Evolutionary conservation across 768 basidiomycete genomes (phyloP), one percentile per base, ranked within the genome.

Genomic region (Calocera cornea): DNA sequence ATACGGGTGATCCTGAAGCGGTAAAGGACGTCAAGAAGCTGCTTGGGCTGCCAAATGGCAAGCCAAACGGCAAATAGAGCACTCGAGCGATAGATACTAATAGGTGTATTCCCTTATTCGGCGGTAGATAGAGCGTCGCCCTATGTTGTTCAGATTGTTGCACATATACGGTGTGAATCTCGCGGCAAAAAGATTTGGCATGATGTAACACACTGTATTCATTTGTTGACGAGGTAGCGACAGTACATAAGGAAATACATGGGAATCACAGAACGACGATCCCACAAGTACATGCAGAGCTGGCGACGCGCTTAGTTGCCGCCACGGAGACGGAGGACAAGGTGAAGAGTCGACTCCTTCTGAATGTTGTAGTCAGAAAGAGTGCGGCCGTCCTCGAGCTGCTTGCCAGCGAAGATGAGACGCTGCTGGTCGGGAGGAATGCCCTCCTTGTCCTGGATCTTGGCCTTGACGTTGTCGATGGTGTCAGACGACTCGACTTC

Each of bases 401-500:
- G 80, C 75, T 80, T 80, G 41, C 80, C 80, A 66, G 79, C 80
- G 70, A 81, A 81, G 69, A 81, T 81, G 54, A 82, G 71, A 40
- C 80, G 75, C 71, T 64, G 64, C 64, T 40, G 64, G 64, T 64
- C 64, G 34, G 64, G 64, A 34, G 64, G 64, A 27, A 64, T 64
- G 31, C 64, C 64, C 64, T 64, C 64, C 64, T 64, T 64, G 27
- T 64, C 64, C 74, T 80, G 80, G 69, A 81, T 80, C 75, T 80
- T 80, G 38, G 74, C 72, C 77, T 80, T 81, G 31, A 94, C 91
- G 71, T 93, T 92, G 75, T 95, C 92, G 72, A 95, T 94, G 16
- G 92, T 94, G 76, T 94, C 91, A 0, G 89, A 91, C 0, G 92
- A 92, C 77, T 95, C 92, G 47, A 95, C 93, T 75, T 95, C 93